Evolutionary conservation across 345 rosid genomes (phyloP), one percentile per base, ranked within the genome.

Genomic region (Viola odorata): DNA sequence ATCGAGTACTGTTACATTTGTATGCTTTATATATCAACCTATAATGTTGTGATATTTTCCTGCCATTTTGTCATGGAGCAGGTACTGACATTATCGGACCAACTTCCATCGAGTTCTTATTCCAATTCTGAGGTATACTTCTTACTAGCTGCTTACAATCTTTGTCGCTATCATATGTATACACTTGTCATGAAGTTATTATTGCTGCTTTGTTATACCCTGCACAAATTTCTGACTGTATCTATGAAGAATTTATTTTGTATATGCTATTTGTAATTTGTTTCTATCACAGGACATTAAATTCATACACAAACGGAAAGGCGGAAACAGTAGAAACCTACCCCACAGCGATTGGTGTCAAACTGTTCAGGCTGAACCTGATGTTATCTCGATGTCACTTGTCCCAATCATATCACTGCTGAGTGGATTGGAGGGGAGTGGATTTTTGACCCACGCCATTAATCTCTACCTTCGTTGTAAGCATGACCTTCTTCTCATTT

Each of bases 401-500:
- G 80, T 91, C 51, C 97, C 99, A 37, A 84, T 91, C 57, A 86
- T 96, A 14, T 95, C 99, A 23, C 71, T 95, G 60, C 79, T 95
- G 75, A 91, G 83, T 77, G 99, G 99, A 81, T 88, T 91, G 6
- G 85, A 90, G 2, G 99, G 99, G 56, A 82, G 89, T 73, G 97
- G 97, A 70, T 95, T 88, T 82, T 72, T 95, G 80, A 85, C 89
- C 78, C 97, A 91, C 75, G 97, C 99, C 67, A 88, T 91, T 69
- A 95, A 95, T 77, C 91, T 95, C 42, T 94, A 94, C 73, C 68
- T 88, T 64, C 76, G 96, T 72, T 94, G 99, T 94, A 75, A 91
- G 69, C 59, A 45, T 54, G 12, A 39, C 37, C 13, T 47, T 44
- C 48, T 60, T 59, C 17, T 55, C 12, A 55, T 0, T 37, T 55